These are phyloP conservation scores for Prunus campanulata DNA, from an alignment of 306 rosid species.

Conservation along the genomic window DNA sequence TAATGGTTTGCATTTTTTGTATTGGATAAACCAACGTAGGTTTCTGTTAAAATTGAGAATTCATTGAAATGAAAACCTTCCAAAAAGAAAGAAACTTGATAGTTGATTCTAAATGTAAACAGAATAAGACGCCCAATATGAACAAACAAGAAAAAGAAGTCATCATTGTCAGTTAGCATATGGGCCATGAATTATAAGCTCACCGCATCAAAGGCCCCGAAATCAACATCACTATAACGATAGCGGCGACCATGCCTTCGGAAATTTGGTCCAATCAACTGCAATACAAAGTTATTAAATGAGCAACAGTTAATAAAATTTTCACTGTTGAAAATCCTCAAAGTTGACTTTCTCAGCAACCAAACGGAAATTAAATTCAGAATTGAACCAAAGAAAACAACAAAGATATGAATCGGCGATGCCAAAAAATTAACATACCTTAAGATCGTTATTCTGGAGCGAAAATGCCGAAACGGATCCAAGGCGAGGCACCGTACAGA, in stretches of 20 bases:
- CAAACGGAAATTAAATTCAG: background rate
- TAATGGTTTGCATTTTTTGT: background rate
- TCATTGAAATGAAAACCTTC: background rate
- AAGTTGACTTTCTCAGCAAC: constrained; percentile 2
- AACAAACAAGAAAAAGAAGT: background rate
- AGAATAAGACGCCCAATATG: background rate
- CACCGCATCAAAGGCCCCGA: constrained; percentile 62
- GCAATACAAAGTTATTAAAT: constrained; percentile 5
- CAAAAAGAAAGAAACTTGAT: background rate
- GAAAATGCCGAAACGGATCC: background rate
- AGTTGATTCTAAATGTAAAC: background rate
- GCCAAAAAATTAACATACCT: constrained; percentile 10
- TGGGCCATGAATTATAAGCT: background rate
- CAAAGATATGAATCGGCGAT: background rate
- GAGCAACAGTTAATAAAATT: background rate
- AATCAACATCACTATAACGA: constrained; percentile 24
- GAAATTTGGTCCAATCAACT: constrained; percentile 37
- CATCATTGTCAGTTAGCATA: background rate
- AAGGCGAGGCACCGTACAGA: background rate
- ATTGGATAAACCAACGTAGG: background rate
- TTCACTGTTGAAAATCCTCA: background rate
- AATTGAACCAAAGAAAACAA: background rate
- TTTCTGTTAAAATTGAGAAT: background rate
- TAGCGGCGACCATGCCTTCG: constrained; percentile 18
- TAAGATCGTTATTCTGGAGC: background rate